These are phyloP conservation scores for Arachnopeziza araneosa DNA, from an alignment of 2,329 filamentous ascomycete species.

Conservation along the genomic window DNA sequence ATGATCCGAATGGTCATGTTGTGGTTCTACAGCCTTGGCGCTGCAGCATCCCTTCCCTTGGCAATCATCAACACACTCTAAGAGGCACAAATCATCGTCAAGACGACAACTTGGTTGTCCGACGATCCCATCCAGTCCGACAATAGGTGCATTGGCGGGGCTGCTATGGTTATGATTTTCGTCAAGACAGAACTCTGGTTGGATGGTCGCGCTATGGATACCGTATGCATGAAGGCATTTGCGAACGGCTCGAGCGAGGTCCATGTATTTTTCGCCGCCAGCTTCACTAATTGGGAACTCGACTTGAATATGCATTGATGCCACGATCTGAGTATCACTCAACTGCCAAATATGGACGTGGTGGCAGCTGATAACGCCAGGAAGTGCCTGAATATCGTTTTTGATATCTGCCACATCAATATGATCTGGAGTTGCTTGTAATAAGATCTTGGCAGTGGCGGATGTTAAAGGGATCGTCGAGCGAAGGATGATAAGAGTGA, in stretches of 20 bases:
- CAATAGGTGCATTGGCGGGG: constrained; percentile 2
- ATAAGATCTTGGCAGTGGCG: constrained; percentile 78
- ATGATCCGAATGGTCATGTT: constrained; percentile 25
- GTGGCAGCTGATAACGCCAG: constrained; percentile 84
- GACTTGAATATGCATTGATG: constrained; percentile 89
- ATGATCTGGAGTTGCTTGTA: constrained; percentile 88
- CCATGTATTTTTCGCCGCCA: constrained; percentile 80
- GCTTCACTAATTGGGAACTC: constrained; percentile 83
- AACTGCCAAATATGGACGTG: constrained; percentile 98
- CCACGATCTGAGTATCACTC: constrained; percentile 89
- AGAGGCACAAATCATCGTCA: constrained; percentile 27
- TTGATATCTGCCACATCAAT: constrained; percentile 86
- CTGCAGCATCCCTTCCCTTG: constrained; percentile 31
- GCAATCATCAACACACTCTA: constrained; percentile 32
- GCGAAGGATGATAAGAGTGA: constrained; percentile 72
- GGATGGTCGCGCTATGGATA: constrained; percentile 95
- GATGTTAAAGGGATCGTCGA: constrained; percentile 74
- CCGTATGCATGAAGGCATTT: constrained; percentile 91
- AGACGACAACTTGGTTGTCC: constrained; percentile 22
- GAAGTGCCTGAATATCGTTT: constrained; percentile 80
- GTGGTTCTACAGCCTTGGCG: constrained; percentile 15
- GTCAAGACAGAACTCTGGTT: constrained; percentile 76
- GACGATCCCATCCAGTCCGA: constrained; percentile 24
- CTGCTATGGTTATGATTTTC: constrained; percentile 28
- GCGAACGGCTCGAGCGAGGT: constrained; percentile 73